Percentiles rank a stretch among this genome's conserved stretches.
Conservation (phyloP, 306 rosid genomes). For the Cucurbita moschata region DNA sequence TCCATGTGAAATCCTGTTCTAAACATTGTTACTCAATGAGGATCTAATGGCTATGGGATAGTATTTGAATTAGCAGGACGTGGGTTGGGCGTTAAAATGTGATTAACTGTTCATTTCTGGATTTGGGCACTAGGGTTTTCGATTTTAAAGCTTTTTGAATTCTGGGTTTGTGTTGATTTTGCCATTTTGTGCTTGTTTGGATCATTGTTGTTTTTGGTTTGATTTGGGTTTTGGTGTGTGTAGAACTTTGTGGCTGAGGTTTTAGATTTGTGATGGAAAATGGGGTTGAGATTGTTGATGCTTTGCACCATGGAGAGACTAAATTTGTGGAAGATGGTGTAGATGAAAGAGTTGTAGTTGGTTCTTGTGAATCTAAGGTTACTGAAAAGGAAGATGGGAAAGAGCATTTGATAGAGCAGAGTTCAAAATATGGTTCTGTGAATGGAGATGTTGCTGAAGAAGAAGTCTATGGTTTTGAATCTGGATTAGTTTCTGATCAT, state of each 20-base stretch:
- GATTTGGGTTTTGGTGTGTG: constrained; percentile 18
- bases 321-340: constrained; percentile 22
- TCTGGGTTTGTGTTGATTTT: neutral
- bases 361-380: constrained; percentile 29
- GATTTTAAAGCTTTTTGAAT: constrained; percentile 1
- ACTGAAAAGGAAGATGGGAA: constrained; percentile 18
- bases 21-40: neutral
- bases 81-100: neutral
- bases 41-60: neutral
- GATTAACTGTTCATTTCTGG: neutral
- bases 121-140: constrained; percentile 1
- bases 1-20: neutral
- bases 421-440: neutral
- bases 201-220: neutral
- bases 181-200: neutral
- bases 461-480: constrained; percentile 6
- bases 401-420: constrained; percentile 22
- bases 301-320: constrained; percentile 23
- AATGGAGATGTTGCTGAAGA: constrained; percentile 8
- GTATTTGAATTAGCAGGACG: neutral
- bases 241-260: constrained; percentile 31
- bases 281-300: constrained; percentile 27
- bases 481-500: constrained; percentile 14
- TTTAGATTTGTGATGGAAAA: constrained; percentile 40
- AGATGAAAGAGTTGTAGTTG: constrained; percentile 16